These are phyloP conservation scores for Tricladium varicosporioides DNA, from an alignment of 2,329 filamentous ascomycete genomes.

Conservation along the genomic window DNA sequence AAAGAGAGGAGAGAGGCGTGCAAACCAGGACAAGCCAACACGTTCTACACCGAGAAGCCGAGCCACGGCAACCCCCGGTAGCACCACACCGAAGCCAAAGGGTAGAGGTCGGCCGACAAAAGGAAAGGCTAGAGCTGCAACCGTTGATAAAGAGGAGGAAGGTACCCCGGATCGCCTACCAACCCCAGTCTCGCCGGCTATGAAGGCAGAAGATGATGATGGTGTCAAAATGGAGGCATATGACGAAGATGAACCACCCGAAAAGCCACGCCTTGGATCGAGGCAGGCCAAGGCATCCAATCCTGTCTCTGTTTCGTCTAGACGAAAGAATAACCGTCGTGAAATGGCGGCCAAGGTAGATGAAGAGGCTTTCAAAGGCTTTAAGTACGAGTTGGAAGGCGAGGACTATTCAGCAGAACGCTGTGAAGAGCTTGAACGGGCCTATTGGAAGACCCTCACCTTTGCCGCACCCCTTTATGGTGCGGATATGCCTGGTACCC, in stretches of 20 bases:
- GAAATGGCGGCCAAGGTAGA: slow-evolving; percentile 79
- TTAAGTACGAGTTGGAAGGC: slow-evolving; percentile 82
- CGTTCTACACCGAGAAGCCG: slow-evolving; percentile 33
- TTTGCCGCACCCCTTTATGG: slow-evolving; percentile 95
- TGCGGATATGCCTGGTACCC: slow-evolving; percentile 91
- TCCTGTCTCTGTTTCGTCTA: slow-evolving; percentile 72
- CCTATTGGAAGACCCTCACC: slow-evolving; percentile 96
- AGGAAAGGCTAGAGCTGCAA: slow-evolving; percentile 24
- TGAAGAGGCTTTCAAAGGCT: slow-evolving; percentile 85
- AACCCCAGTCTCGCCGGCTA: slow-evolving; percentile 50
- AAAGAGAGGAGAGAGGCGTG: slow-evolving; percentile 76
- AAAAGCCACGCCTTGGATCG: slow-evolving; percentile 46
- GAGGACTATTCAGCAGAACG: slow-evolving; percentile 88
- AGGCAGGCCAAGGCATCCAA: slow-evolving; percentile 49
- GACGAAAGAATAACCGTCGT: slow-evolving; percentile 79
- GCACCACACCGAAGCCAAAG: slow-evolving; percentile 20
- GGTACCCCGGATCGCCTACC: slow-evolving; percentile 45
- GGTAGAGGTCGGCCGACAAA: slow-evolving; percentile 23
- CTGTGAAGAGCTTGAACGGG: slow-evolving; percentile 89
- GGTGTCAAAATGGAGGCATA: slow-evolving; percentile 34
- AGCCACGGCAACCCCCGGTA: slow-evolving; percentile 15
- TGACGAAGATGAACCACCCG: slow-evolving; percentile 46
- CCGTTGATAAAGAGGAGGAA: slow-evolving; percentile 18
- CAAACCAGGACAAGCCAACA: slow-evolving; percentile 39
- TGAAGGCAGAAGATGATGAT: slow-evolving; percentile 37